Percentiles rank a stretch among this genome's conserved stretches.
phyloP scores from a whole-genome alignment of 306 rosid species.

The Cyclanthera cordifolia region DNA sequence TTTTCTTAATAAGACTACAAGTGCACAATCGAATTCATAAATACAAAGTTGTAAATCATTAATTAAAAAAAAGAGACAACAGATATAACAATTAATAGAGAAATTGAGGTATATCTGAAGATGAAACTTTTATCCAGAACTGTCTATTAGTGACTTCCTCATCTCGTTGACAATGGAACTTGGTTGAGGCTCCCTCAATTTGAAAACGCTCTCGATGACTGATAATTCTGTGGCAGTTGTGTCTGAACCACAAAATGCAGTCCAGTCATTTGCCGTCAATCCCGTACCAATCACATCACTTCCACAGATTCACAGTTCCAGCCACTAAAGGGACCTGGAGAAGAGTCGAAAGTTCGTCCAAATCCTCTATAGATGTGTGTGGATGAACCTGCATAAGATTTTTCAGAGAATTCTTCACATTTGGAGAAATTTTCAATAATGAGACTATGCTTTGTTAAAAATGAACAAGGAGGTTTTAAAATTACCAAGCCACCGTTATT shows the following conservation, averaged over 20 bases:
- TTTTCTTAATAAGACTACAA: neutral
- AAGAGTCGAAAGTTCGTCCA: conserved; percentile 87
- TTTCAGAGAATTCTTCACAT: too few species aligned
- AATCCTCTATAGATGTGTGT: conserved; percentile 77
- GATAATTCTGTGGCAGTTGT: conserved; percentile 91
- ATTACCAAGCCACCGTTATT: conserved; percentile 90
- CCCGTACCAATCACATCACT: conserved; percentile 88
- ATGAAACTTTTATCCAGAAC: conserved; percentile 33
- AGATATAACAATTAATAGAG: neutral
- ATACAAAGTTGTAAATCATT: neutral
- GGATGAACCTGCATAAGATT: conserved; percentile 62
- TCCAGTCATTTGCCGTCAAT: conserved; percentile 82
- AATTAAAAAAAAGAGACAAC: neutral
- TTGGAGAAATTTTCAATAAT: too few species aligned
- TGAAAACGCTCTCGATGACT: conserved; percentile 81
- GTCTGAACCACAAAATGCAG: conserved; percentile 86
- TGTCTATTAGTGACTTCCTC: conserved; percentile 81
- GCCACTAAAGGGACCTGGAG: conserved; percentile 94
- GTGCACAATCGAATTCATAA: neutral
- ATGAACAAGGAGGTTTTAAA: too few species aligned
- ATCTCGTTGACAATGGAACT: conserved; percentile 73
- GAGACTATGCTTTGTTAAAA: neutral
- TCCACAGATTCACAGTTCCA: conserved; percentile 79
- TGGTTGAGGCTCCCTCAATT: conserved; percentile 77
- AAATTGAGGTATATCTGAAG: neutral